phyloP scores from a whole-genome alignment of 495 filamentous ascomycete genomes.

The Patellaria atrata region DNA sequence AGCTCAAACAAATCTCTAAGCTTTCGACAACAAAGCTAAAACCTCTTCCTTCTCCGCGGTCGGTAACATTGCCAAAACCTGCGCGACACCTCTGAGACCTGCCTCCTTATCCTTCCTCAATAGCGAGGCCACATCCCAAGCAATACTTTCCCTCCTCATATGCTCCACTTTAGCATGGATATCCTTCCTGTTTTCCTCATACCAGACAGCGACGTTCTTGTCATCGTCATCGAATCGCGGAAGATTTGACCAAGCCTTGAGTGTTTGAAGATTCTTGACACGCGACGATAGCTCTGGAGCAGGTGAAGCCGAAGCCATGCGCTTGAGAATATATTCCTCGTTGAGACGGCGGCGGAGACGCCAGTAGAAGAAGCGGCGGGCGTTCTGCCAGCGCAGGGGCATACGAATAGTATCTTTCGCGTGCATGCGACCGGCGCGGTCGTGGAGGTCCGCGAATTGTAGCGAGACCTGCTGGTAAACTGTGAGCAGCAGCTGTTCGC shows the following conservation, averaged over 20 bases:
- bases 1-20: constrained; percentile 7
- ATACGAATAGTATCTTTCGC: constrained; percentile 88
- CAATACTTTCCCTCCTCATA: constrained; percentile 61
- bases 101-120: constrained; percentile 60
- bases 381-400: constrained; percentile 70
- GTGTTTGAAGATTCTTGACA: constrained; percentile 46
- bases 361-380: constrained; percentile 99
- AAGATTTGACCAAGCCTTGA: constrained; percentile 66
- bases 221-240: constrained; percentile 61
- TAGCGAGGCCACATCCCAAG: constrained; percentile 62
- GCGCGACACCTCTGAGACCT: constrained; percentile 75
- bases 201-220: constrained; percentile 80
- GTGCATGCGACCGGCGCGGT: constrained; percentile 93
- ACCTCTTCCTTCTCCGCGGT: constrained; percentile 77
- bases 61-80: constrained; percentile 71
- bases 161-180: constrained; percentile 66
- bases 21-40: constrained; percentile 41
- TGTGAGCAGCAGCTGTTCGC: constrained; percentile 78
- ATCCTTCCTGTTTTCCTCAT: constrained; percentile 82
- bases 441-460: constrained; percentile 94
- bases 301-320: constrained; percentile 47
- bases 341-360: constrained; percentile 91
- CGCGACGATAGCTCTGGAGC: constrained; percentile 32
- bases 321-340: constrained; percentile 88
- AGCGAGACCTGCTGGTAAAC: constrained; percentile 86